Percentiles rank a stretch among this genome's conserved stretches.
phyloP scores from a whole-genome alignment of 768 basidiomycete genomes.

The Mycena latifolia region DNA sequence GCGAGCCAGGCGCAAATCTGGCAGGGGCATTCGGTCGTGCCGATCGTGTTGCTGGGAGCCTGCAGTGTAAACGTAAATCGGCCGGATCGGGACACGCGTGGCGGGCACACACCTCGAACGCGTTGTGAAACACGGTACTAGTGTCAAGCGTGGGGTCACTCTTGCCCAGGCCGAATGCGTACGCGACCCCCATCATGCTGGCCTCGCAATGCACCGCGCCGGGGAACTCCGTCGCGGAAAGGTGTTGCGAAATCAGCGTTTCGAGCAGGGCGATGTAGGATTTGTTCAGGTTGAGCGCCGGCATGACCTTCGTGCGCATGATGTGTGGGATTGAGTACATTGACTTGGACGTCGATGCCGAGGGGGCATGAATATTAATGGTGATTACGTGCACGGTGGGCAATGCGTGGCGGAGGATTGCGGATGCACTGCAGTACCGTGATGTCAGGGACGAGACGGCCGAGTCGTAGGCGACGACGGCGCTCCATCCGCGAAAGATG shows the following conservation, averaged over 20 bases:
- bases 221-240: slow-evolving; percentile 1
- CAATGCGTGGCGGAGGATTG: slow-evolving; percentile 7
- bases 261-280: slow-evolving; percentile 2
- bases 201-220: slow-evolving; percentile 21
- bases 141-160: too few relatives aligned
- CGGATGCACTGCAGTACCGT: background rate
- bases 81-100: too few relatives aligned
- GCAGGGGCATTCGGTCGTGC: background rate
- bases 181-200: slow-evolving; percentile 23
- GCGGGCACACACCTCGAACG: slow-evolving; percentile 8
- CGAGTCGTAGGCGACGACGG: slow-evolving; percentile 18
- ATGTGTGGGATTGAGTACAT: slow-evolving; percentile 20
- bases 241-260: slow-evolving; percentile 5
- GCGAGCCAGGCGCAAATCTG: slow-evolving; percentile 26
- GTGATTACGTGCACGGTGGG: slow-evolving; percentile 12
- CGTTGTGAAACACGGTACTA: slow-evolving; percentile 4
- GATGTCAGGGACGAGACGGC: slow-evolving; percentile 3
- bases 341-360: background rate
- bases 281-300: slow-evolving; percentile 11
- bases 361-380: background rate
- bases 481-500: slow-evolving; percentile 9
- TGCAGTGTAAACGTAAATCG: background rate
- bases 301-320: slow-evolving; percentile 13
- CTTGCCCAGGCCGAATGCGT: slow-evolving; percentile 5
- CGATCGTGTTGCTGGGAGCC: slow-evolving; percentile 24